Evolutionary conservation across 2,329 filamentous ascomycete genomes (phyloP).

Genomic region (Fusarium poae): DNA sequence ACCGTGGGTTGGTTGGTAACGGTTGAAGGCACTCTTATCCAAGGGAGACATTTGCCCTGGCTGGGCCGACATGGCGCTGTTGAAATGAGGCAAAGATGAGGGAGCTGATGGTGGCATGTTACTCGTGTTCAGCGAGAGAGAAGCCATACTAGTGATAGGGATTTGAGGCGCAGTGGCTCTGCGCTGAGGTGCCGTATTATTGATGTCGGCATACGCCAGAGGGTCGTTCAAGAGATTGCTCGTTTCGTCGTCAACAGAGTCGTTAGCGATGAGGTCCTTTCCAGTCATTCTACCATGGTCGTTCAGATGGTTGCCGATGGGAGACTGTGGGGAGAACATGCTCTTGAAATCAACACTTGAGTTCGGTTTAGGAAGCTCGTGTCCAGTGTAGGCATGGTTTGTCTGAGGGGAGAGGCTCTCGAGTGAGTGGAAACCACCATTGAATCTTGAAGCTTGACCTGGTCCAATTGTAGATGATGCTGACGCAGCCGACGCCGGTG

Average conservation of each 20-base stretch:
- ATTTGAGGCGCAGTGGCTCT: conserved; percentile 79
- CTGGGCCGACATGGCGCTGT: conserved; percentile 57
- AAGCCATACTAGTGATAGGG: conserved; percentile 75
- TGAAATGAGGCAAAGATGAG: conserved; percentile 65
- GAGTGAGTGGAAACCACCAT: conserved; percentile 70
- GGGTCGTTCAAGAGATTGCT: conserved; percentile 79
- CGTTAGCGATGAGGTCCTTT: conserved; percentile 79
- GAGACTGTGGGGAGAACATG: conserved; percentile 79
- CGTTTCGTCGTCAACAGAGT: conserved; percentile 76
- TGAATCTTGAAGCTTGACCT: conserved; percentile 71
- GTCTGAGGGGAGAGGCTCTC: conserved; percentile 73
- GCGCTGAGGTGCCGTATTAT: conserved; percentile 57
- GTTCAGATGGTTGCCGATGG: conserved; percentile 77
- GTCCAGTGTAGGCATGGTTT: conserved; percentile 64
- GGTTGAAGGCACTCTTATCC: conserved; percentile 8
- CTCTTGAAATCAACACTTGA: conserved; percentile 68
- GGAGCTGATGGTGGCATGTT: conserved; percentile 62
- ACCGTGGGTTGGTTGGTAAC: conserved; percentile 61
- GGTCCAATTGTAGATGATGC: conserved; percentile 54
- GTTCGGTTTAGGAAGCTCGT: conserved; percentile 71
- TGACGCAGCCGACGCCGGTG: conserved; percentile 52
- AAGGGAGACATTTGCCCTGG: conserved; percentile 35
- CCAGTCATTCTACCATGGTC: conserved; percentile 72
- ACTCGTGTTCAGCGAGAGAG: conserved; percentile 78
- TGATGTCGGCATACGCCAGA: conserved; percentile 77